phyloP scores from a whole-genome alignment of 139 green algal species.

The Closterium sp. region DNA sequence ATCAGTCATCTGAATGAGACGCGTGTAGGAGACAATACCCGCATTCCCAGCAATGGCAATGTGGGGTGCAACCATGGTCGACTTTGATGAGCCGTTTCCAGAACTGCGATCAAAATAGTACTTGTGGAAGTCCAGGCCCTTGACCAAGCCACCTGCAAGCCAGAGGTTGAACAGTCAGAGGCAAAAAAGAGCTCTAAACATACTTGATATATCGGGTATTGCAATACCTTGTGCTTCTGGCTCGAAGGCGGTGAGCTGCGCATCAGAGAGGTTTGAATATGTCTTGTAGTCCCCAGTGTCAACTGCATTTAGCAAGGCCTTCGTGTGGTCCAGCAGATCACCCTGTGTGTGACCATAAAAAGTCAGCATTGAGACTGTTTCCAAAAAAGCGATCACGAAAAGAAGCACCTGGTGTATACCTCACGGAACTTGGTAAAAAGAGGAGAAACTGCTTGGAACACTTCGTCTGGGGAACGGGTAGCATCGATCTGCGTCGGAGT shows the following conservation, averaged over 20 bases:
- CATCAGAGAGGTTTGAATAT: slow-evolving; percentile 44
- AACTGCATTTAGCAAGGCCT: slow-evolving; percentile 31
- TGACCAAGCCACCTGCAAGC: slow-evolving; percentile 41
- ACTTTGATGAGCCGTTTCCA: slow-evolving; percentile 18
- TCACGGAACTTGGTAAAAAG: background rate
- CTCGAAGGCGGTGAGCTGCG: slow-evolving; percentile 46
- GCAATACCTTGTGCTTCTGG: slow-evolving; percentile 51
- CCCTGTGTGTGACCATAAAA: slow-evolving; percentile 4
- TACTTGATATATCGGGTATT: background rate
- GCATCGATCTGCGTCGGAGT: background rate
- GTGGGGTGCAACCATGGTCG: slow-evolving; percentile 25
- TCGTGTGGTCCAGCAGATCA: slow-evolving; percentile 42
- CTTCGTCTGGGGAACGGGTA: background rate
- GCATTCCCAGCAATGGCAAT: slow-evolving; percentile 17
- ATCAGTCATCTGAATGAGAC: slow-evolving; percentile 3
- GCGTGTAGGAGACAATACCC: slow-evolving; percentile 31
- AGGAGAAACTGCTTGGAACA: background rate
- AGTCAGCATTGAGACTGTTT: background rate
- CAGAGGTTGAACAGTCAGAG: background rate
- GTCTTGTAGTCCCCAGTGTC: slow-evolving; percentile 40
- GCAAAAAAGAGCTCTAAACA: slow-evolving; percentile 19
- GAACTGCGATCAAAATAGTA: slow-evolving; percentile 48
- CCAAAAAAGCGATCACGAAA: background rate
- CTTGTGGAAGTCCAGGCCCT: slow-evolving; percentile 46
- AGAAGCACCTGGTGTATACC: background rate